Percentiles rank a stretch among this genome's conserved stretches.
phyloP scores from a whole-genome alignment of 2,329 filamentous ascomycete species.

The Davidsoniella neocaledoniae region DNA sequence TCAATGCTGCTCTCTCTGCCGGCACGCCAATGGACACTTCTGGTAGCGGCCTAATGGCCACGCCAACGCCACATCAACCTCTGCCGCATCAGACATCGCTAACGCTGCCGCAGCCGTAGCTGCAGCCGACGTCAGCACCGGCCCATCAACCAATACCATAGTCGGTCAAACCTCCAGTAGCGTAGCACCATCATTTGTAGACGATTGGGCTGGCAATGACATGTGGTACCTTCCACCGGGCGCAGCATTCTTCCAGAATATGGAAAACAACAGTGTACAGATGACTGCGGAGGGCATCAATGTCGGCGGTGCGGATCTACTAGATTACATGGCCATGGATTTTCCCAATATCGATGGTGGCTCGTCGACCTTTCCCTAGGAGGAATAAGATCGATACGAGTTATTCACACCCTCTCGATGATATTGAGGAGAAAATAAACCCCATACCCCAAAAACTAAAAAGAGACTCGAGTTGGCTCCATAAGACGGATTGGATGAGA shows the following conservation, averaged over 20 bases:
- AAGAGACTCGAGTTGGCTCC: too few relatives aligned
- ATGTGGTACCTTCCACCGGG: constrained; percentile 53
- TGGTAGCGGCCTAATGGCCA: not conserved
- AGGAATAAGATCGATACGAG: not conserved
- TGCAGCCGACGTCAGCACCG: not conserved
- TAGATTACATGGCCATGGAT: constrained; percentile 53
- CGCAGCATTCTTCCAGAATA: constrained; percentile 47
- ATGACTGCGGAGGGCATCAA: constrained; percentile 54
- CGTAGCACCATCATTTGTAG: constrained; percentile 19
- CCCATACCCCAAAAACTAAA: too few relatives aligned
- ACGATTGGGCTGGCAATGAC: constrained; percentile 39
- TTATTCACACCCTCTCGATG: too few relatives aligned
- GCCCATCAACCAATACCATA: not conserved
- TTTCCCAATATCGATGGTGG: constrained; percentile 9
- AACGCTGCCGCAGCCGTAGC: not conserved
- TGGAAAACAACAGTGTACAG: constrained; percentile 42
- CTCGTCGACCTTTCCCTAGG: not conserved
- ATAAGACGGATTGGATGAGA: not conserved
- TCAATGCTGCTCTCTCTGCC: constrained; percentile 29
- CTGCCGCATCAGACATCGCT: not conserved
- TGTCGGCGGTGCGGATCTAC: constrained; percentile 46
- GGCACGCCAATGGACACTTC: constrained; percentile 14
- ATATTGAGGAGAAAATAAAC: too few relatives aligned
- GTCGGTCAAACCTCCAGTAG: not conserved
- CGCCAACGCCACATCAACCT: not conserved